phyloP scores from a whole-genome alignment of 2,329 filamentous ascomycete species.

The Stagonosporopsis vannaccii region DNA sequence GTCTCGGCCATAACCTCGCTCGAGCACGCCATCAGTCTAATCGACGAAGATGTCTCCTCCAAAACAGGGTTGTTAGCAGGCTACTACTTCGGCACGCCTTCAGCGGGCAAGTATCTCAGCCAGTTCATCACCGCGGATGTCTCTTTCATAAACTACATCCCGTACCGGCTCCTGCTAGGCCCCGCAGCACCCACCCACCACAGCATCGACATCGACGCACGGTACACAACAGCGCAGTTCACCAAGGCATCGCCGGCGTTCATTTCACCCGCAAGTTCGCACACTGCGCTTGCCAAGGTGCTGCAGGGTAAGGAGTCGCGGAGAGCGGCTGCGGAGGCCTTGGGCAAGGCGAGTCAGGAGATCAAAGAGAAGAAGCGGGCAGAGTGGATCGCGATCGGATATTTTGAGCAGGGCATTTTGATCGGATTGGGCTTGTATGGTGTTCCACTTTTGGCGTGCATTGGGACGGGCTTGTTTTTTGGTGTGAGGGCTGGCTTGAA shows the following conservation, averaged over 20 bases:
- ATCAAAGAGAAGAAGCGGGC: conserved; percentile 45
- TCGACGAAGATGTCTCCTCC: conserved; percentile 43
- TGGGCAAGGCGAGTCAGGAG: conserved; percentile 30
- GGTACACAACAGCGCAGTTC: conserved; percentile 34
- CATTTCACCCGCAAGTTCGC: conserved; percentile 18
- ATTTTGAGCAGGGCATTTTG: conserved; percentile 43
- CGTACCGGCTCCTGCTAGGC: conserved; percentile 59
- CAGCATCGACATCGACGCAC: conserved; percentile 24
- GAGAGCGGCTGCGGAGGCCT: conserved; percentile 21
- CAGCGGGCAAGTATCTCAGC: conserved; percentile 65
- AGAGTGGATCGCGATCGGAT: conserved; percentile 40
- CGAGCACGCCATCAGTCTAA: conserved; percentile 62
- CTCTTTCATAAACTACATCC: conserved; percentile 66
- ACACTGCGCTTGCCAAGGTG: conserved; percentile 28
- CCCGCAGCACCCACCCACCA: conserved; percentile 31
- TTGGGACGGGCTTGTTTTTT: conserved; percentile 37
- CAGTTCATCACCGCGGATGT: conserved; percentile 62
- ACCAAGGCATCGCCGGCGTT: conserved; percentile 26
- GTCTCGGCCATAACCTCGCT: conserved; percentile 59
- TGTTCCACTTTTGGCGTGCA: conserved; percentile 38
- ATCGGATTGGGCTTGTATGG: conserved; percentile 48
- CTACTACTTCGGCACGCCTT: conserved; percentile 61
- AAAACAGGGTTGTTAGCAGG: conserved; percentile 51
- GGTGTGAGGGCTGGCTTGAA: conserved; percentile 36
- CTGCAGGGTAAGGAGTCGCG: conserved; percentile 20